Base-by-base conservation (phyloP, 176 grass and related monocot genomes). In the Oryza officinalis region DNA sequence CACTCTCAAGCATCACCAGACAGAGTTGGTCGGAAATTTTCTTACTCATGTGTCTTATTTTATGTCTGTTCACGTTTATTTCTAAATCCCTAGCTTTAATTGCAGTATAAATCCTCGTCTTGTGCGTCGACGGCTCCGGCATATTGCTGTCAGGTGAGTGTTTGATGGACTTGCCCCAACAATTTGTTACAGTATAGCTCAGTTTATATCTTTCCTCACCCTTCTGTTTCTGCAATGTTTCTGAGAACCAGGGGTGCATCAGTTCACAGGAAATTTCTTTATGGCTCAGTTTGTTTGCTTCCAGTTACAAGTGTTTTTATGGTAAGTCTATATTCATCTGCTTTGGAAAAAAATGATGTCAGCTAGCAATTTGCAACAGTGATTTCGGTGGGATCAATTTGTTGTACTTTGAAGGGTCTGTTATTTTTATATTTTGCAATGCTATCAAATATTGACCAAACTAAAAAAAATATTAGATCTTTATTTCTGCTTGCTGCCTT, bases 81-180 rank as follows among this genome's bases (percentile, higher is more conserved):
- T 86, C 37, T 83, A 52, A 83, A 75, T 31, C 2, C 28, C 22
- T 13, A 47, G 38, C 40, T 73, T 83, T 23, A 12, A 74, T 52
- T 95, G 87, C 91, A 99, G 96, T 88, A 92, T 94, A 74, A 94
- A 92, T 90, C 91, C 91, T 79, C 93, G 89, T 80, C 91, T 96
- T 87, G 96, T 94, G 54, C 89, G 96, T 59, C 86, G 93, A 81
- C 92, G 93, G 86, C 73, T 99, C 84, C 77, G 86, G 4, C 96
- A 96, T 85, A 92, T 99, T 57, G 91, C 96, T 89, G 25, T 96
- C 80, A 91, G 94, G 94, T 94, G 83, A 79, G 46, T 40, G 33
- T 77, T 35, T 52, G 67, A 66, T 78, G 74, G 63, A 17, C 44
- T 7, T 40, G 38, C 47, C n/a, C 15, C 46, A 4, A 27, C 13